These are phyloP conservation scores for Oxytropis ochrocephala DNA, from an alignment of 306 rosid species.

Conservation along the genomic window DNA sequence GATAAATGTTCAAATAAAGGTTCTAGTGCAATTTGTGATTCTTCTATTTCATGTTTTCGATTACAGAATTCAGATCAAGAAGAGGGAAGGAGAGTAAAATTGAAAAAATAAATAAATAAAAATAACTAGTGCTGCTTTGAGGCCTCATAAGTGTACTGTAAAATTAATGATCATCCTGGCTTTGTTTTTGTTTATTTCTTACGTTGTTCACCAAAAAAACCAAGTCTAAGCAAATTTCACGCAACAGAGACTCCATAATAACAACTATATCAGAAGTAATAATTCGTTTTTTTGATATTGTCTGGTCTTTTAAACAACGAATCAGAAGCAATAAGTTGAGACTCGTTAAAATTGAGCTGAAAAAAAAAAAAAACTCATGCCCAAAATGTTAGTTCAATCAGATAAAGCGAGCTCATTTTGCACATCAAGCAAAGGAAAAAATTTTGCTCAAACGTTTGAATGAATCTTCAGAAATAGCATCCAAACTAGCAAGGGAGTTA, in stretches of 20 bases:
- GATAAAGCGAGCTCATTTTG: constrained; percentile 52
- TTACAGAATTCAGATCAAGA: background rate
- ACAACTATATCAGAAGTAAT: background rate
- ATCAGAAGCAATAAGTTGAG: background rate
- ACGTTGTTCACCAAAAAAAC: background rate
- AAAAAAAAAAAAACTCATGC: constrained; percentile 9
- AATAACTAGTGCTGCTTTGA: background rate
- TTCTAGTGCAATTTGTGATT: background rate
- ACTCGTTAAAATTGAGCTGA: background rate
- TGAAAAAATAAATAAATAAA: too few species aligned
- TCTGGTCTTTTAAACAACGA: background rate
- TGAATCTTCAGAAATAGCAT: constrained; percentile 49
- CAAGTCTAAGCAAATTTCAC: background rate
- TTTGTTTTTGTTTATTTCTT: too few species aligned
- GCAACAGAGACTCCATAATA: background rate
- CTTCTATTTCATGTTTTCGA: background rate
- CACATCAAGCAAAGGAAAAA: constrained; percentile 68
- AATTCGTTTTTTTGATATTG: background rate
- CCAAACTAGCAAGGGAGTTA: constrained; percentile 37
- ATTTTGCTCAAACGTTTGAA: constrained; percentile 52
- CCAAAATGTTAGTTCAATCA: constrained; percentile 33
- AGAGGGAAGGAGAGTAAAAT: background rate
- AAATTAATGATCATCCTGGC: background rate
- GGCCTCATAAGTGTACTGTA: background rate
- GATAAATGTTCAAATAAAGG: background rate